Conservation (phyloP, 2,329 filamentous ascomycete species). For the Fusarium paranaense region DNA sequence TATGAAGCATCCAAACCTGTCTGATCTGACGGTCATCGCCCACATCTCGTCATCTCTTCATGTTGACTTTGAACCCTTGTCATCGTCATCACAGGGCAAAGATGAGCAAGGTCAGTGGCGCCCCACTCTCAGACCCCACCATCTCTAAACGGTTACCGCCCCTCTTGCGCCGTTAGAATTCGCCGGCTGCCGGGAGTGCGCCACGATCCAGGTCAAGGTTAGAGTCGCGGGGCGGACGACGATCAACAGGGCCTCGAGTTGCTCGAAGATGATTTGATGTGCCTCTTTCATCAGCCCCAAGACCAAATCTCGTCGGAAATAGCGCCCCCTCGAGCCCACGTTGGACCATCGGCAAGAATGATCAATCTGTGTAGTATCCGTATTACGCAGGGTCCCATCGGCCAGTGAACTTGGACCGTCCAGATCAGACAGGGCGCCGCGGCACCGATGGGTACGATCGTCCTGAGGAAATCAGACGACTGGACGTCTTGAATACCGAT, state of each 20-base stretch:
- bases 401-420: background rate
- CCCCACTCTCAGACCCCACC: conserved; percentile 23
- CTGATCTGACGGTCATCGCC: background rate
- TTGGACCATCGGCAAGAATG: background rate
- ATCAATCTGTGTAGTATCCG: background rate
- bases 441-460: background rate
- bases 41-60: background rate
- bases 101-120: conserved; percentile 21
- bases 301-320: background rate
- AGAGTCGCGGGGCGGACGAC: conserved; percentile 17
- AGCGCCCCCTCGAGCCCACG: background rate
- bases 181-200: conserved; percentile 26
- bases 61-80: conserved; percentile 5
- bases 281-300: background rate
- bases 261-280: background rate
- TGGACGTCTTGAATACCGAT: conserved; percentile 3
- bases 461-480: conserved; percentile 1
- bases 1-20: background rate
- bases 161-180: conserved; percentile 31
- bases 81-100: conserved; percentile 24
- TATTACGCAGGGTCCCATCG: background rate
- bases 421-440: background rate
- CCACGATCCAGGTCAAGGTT: conserved; percentile 35
- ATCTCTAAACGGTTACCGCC: conserved; percentile 34
- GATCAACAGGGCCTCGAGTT: conserved; percentile 13